Percentiles rank a stretch among this genome's conserved stretches.
Evolutionary conservation across 371 early-diverging fungal genomes (phyloP).

Genomic region (Dichotomocladium elegans): DNA sequence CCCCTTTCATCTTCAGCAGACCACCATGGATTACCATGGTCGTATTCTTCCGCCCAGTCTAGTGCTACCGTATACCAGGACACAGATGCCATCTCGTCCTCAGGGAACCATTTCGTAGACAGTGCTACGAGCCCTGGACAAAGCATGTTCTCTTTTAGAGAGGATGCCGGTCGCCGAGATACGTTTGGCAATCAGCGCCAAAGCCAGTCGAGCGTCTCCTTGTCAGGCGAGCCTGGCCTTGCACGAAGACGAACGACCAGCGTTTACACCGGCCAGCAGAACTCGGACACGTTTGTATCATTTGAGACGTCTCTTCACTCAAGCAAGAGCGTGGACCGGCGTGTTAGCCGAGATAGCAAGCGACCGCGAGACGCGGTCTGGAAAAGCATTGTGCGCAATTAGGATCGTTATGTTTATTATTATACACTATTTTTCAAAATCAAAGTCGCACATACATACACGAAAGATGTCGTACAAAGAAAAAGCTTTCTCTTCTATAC

Average conservation of each 20-base stretch:
- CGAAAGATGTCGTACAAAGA: too few relatives aligned
- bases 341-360: not conserved
- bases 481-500: too few relatives aligned
- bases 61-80: too few relatives aligned
- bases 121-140: not conserved
- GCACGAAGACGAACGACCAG: not conserved
- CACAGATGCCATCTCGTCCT: not conserved
- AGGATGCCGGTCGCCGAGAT: not conserved
- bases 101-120: not conserved
- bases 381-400: conserved; percentile 14
- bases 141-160: not conserved
- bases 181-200: not conserved
- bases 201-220: not conserved
- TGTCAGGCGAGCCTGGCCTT: not conserved
- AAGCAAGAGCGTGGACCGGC: too few relatives aligned
- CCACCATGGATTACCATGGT: too few relatives aligned
- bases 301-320: too few relatives aligned
- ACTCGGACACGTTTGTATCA: too few relatives aligned
- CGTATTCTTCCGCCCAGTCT: too few relatives aligned
- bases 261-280: not conserved
- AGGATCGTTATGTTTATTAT: conserved; percentile 14
- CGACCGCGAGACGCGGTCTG: conserved; percentile 13
- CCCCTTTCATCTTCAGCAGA: not conserved
- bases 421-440: conserved; percentile 12
- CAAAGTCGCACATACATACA: too few relatives aligned